Evolutionary conservation across 805 yeast genomes (phyloP), one percentile per base, ranked within the genome.

Genomic region (Komagataella pastoris): DNA sequence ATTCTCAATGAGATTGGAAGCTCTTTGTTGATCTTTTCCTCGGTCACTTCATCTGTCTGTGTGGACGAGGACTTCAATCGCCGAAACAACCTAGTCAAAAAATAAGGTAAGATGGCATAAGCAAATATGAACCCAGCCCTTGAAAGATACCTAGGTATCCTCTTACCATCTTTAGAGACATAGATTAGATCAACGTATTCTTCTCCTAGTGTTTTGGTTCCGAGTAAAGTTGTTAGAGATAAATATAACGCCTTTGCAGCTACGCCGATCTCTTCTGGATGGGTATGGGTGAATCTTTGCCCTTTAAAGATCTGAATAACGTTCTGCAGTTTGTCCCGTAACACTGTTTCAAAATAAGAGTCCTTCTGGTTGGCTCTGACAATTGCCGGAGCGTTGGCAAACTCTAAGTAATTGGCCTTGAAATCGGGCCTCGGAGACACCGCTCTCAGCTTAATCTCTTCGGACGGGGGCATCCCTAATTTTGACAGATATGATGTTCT

Each of bases 291-390:
- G 59, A 81, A 83, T 44, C 88, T 65, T 49, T 83, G 83, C 17
- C 85, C 84, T 51, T 75, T 79, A 54, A 83, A 56, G 14, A 73
- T 60, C 55, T 76, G 80, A 4, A 82, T 54, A 0, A 79, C 77
- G 18, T 80, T 83, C 45, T 73, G 75, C 3, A 89, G 56, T 56
- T 83, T 80, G 2, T 69, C 64, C 44, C 74, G 69, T 19, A 88
- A 67, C 2, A 76, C 63, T 0, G 74, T 65, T 57, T 83, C 85
- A 47, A 87, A 79, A 58, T 83, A 87, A 3, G 79, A 74, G 64
- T 91, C 99, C 61, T 91, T 91, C 61, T 91, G 97, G 62, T 88
- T 83, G 1, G 97, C 88, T 50, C 97, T 76, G 44, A 91, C 95
- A 72, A 54, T 30, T 12, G 19, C 43, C 43, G 44, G 47, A 48